Percentiles rank a stretch among this genome's conserved stretches.
phyloP scores from a whole-genome alignment of 352 stramenopile genomes.

The Elongisporangium anandrum region DNA sequence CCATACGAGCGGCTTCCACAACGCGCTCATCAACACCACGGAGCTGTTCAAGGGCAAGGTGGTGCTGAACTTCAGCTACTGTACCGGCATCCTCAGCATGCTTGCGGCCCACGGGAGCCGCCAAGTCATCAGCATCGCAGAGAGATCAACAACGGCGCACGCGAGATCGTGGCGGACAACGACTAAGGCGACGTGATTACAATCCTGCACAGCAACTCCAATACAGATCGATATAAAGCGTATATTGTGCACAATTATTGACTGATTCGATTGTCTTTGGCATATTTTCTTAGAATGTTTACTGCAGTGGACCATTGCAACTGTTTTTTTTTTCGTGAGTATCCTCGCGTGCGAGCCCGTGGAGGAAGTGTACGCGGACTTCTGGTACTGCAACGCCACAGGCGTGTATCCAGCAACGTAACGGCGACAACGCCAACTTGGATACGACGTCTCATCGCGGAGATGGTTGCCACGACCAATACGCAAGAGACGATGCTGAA shows the following conservation, averaged over 20 bases:
- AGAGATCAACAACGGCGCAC: conserved; percentile 92
- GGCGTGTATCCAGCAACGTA: too few relatives aligned
- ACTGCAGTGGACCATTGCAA: neutral
- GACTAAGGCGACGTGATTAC: conserved; percentile 86
- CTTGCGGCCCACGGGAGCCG: conserved; percentile 91
- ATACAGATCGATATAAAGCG: too few relatives aligned
- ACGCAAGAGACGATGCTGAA: too few relatives aligned
- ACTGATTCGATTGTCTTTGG: too few relatives aligned
- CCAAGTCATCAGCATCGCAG: conserved; percentile 94
- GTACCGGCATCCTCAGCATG: conserved; percentile 97
- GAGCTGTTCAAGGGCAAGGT: conserved; percentile 97
- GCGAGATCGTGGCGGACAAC: conserved; percentile 94
- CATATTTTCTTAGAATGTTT: neutral
- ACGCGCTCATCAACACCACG: conserved; percentile 96
- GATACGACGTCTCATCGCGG: too few relatives aligned
- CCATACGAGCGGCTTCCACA: conserved; percentile 95
- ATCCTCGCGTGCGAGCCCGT: neutral
- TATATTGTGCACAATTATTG: too few relatives aligned
- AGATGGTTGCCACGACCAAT: too few relatives aligned
- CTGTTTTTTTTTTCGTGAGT: neutral
- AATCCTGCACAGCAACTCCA: conserved; percentile 90
- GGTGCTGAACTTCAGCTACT: conserved; percentile 96
- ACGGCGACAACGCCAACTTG: too few relatives aligned
- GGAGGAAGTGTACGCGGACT: too few relatives aligned
- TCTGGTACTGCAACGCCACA: too few relatives aligned